These are phyloP conservation scores for Stramenopiles sp. DNA, from an alignment of 352 stramenopile species.

Conservation along the genomic window DNA sequence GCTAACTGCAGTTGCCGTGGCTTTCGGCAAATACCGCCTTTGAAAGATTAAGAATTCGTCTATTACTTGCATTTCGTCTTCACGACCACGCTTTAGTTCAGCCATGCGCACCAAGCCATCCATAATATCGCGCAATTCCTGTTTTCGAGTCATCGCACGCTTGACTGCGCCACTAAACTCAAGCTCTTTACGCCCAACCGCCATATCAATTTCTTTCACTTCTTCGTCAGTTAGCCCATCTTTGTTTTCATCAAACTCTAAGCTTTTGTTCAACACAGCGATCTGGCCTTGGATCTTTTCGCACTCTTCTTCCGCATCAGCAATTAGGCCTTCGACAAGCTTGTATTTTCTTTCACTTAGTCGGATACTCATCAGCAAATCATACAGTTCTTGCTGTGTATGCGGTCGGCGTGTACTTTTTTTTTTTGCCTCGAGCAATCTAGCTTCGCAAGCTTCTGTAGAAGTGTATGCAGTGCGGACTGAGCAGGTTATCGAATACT, in stretches of 20 bases:
- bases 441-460: background rate
- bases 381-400: background rate
- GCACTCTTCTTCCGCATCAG: background rate
- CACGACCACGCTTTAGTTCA: background rate
- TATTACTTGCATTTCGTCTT: background rate
- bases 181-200: background rate
- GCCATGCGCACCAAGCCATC: background rate
- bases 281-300: background rate
- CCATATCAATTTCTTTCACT: slow-evolving; percentile 5
- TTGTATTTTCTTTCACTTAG: background rate
- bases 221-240: background rate
- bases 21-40: background rate
- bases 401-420: background rate
- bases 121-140: background rate
- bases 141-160: background rate
- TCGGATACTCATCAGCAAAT: slow-evolving; percentile 1
- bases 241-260: background rate
- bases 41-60: background rate
- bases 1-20: background rate
- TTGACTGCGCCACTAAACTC: slow-evolving; percentile 2
- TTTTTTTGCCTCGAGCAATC: background rate
- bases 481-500: slow-evolving; percentile 19
- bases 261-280: background rate
- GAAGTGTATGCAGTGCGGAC: background rate
- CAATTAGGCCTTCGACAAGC: background rate